These are phyloP conservation scores for Aspergillus sojae DNA, from an alignment of 2,329 filamentous ascomycete species.

Conservation along the genomic window DNA sequence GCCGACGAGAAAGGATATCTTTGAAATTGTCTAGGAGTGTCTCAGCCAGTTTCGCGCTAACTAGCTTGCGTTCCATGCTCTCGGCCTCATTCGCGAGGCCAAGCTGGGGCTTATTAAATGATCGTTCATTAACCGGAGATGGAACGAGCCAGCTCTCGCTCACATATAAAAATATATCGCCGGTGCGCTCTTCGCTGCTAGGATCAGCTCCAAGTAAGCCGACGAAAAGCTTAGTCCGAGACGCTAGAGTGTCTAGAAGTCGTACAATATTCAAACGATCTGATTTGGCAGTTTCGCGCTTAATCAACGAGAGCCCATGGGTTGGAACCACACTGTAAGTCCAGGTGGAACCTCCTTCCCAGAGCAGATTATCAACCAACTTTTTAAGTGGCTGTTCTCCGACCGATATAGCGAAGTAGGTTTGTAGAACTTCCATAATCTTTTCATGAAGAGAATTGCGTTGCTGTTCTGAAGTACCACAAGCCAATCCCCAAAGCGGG, in stretches of 20 bases:
- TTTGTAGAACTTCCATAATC: constrained; percentile 37
- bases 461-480: constrained; percentile 37
- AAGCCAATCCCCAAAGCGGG: constrained; percentile 46
- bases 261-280: constrained; percentile 32
- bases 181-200: constrained; percentile 42
- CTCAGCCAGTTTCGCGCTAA: constrained; percentile 46
- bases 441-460: constrained; percentile 31
- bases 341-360: constrained; percentile 43
- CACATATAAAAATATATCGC: constrained; percentile 46
- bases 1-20: constrained; percentile 44
- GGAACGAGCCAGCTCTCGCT: constrained; percentile 46
- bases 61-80: constrained; percentile 38
- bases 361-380: constrained; percentile 44
- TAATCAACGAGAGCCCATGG: constrained; percentile 30
- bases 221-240: constrained; percentile 41
- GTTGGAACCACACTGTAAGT: constrained; percentile 31
- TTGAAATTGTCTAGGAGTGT: constrained; percentile 46
- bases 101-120: constrained; percentile 17
- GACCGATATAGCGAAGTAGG: constrained; percentile 46
- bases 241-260: constrained; percentile 39
- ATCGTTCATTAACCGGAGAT: constrained; percentile 13
- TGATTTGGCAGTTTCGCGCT: constrained; percentile 20
- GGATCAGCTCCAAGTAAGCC: constrained; percentile 42
- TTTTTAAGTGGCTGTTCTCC: constrained; percentile 39
- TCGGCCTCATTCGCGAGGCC: constrained; percentile 25